Evolutionary conservation across 305 asterid genomes (phyloP), one percentile per base, ranked within the genome.

Genomic region (Andrographis paniculata): DNA sequence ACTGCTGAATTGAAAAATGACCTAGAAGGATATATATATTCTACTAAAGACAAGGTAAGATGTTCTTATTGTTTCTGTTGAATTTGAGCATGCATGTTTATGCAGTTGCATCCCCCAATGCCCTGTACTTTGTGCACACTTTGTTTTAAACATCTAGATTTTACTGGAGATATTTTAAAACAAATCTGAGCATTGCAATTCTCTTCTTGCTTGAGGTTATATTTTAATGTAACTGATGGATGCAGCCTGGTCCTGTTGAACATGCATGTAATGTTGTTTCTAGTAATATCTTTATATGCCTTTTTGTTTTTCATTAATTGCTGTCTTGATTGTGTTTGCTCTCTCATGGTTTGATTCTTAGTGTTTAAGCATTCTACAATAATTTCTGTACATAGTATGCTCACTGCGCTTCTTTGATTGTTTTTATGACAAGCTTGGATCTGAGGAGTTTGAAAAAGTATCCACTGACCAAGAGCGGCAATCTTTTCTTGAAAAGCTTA

Each of bases 1-100:
- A 87, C 99, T 1, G 96, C 97, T 48, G 99, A 92, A 63, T 53
- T 92, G 80, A 92, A 92, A 83, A 92, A 92, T 66, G 75, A 65
- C 74, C 76, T 92, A 68, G 95, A 87, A 70, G 89, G 87, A 45
- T 92, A 84, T 80, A 87, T 92, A 44, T 92, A 92, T 76, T 78
- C 91, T 53, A 87, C 94, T 16, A 92, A 78, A 70, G 97, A 92
- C 68, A 87, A 92, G 89, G 99, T 81, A 63, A 36, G 67, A 35
- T 41, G 45, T 62, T 37, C 4, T 19, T 47, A 17, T 42, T 47
- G 22, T 20, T 47, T 57, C 20, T 45, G 59, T 21, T 13, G 45
- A 40, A n/a, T 14, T 4, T 19, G 18, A 36, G 41, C 20, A 21
- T 21, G n/a, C 41, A 15, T 50, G 24, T 30, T 36, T 30, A 18